Conservation (phyloP, 2,329 filamentous ascomycete species). For the Monilinia aucupariae region DNA sequence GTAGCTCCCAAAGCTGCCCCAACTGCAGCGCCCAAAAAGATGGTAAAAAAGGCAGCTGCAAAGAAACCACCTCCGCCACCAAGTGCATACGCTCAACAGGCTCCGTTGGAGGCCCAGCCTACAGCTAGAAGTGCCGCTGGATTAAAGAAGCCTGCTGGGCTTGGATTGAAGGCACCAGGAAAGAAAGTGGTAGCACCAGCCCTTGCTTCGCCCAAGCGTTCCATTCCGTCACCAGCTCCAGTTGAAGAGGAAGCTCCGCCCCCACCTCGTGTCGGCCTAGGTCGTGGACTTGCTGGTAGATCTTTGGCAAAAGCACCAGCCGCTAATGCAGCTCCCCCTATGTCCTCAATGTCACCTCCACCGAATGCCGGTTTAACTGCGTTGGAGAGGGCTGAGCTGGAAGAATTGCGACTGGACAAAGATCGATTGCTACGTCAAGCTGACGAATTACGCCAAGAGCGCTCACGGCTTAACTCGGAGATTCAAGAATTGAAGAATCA, state of each 20-base stretch:
- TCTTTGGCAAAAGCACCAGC: slow-evolving; percentile 67
- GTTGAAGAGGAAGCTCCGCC: slow-evolving; percentile 36
- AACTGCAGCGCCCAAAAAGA: slow-evolving; percentile 43
- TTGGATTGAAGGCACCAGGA: slow-evolving; percentile 52
- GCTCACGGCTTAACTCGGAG: slow-evolving; percentile 75
- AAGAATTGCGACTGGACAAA: slow-evolving; percentile 78
- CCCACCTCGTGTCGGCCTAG: slow-evolving; percentile 35
- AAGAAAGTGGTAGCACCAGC: slow-evolving; percentile 45
- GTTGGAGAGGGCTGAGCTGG: slow-evolving; percentile 85
- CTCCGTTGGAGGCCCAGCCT: slow-evolving; percentile 54
- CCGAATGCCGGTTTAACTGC: slow-evolving; percentile 62
- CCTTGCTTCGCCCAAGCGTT: slow-evolving; percentile 45
- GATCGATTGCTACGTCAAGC: slow-evolving; percentile 69
- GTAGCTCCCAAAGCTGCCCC: slow-evolving; percentile 48
- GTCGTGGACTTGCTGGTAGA: slow-evolving; percentile 72
- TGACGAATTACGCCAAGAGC: slow-evolving; percentile 78
- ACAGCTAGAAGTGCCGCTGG: slow-evolving; percentile 46
- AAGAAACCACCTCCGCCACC: slow-evolving; percentile 45
- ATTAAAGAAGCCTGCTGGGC: slow-evolving; percentile 49
- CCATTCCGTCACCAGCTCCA: slow-evolving; percentile 46
- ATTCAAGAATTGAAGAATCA: slow-evolving; percentile 94
- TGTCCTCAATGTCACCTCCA: slow-evolving; percentile 51
- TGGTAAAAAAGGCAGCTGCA: slow-evolving; percentile 37
- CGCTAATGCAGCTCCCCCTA: slow-evolving; percentile 44
- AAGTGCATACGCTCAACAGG: slow-evolving; percentile 44